Evolutionary conservation across 257 asterid species (phyloP).

Genomic region (Solanum bukasovii): DNA sequence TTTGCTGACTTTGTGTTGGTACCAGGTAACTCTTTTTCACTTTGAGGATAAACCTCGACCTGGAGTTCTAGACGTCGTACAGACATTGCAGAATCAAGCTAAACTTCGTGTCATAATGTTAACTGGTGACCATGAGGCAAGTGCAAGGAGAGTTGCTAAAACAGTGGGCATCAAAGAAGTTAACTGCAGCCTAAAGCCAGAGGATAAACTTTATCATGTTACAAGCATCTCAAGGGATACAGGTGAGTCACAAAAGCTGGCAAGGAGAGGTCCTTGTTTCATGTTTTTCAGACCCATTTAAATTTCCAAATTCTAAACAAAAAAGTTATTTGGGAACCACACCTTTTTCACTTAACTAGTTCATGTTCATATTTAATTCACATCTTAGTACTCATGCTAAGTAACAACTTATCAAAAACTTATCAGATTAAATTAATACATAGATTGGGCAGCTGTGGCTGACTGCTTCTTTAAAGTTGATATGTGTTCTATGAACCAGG

Average conservation of each 20-base stretch:
- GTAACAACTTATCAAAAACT: neutral
- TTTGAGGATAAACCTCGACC: conserved; percentile 85
- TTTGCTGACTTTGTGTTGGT: neutral
- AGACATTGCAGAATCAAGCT: conserved; percentile 57
- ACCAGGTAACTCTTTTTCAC: conserved; percentile 89
- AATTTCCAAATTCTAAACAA: neutral
- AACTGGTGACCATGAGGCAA: conserved; percentile 92
- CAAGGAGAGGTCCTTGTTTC: neutral
- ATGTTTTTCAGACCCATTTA: neutral
- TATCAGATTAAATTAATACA: neutral
- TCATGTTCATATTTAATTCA: neutral
- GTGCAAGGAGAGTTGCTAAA: conserved; percentile 91
- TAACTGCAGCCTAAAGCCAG: conserved; percentile 82
- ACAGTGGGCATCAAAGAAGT: conserved; percentile 89
- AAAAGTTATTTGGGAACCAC: neutral
- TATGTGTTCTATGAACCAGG: neutral
- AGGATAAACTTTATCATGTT: conserved; percentile 91
- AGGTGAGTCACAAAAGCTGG: conserved; percentile 26
- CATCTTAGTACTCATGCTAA: neutral
- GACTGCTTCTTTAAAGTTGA: neutral
- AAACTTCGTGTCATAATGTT: conserved; percentile 87
- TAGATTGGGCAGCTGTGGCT: neutral
- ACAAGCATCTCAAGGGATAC: conserved; percentile 74
- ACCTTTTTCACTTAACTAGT: neutral
- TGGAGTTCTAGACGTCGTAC: conserved; percentile 63